Evolutionary conservation across 371 early-diverging fungal genomes (phyloP).

Genomic region (Circinella minor): DNA sequence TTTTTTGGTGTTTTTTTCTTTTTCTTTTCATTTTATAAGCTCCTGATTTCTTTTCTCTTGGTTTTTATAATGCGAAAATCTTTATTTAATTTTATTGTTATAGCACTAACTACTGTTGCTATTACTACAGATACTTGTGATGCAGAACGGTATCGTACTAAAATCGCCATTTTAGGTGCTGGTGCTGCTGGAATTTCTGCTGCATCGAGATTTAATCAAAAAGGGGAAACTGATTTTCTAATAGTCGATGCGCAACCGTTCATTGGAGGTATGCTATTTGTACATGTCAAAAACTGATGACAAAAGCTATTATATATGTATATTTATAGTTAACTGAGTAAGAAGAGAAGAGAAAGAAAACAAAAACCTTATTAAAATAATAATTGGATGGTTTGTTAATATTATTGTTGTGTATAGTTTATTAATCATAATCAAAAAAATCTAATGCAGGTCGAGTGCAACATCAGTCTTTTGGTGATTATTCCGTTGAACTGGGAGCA

Average conservation of each 20-base stretch:
- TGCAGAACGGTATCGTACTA: constrained; percentile 16
- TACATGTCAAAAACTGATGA: neutral
- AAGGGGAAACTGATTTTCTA: constrained; percentile 36
- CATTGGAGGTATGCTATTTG: constrained; percentile 35
- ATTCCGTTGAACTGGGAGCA: constrained; percentile 46
- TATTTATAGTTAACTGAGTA: neutral
- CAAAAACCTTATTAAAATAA: too few relatives aligned
- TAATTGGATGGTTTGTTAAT: too few relatives aligned
- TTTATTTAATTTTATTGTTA: neutral
- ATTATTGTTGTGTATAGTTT: too few relatives aligned
- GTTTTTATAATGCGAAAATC: neutral
- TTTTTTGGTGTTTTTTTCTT: neutral
- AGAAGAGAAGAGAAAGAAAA: too few relatives aligned
- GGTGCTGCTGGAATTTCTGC: constrained; percentile 53
- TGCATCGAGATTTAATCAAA: constrained; percentile 27
- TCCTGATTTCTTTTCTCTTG: neutral
- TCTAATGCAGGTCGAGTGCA: constrained; percentile 41
- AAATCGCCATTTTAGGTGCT: constrained; percentile 53
- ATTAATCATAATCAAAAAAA: too few relatives aligned
- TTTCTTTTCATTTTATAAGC: constrained; percentile 1
- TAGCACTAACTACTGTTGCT: neutral
- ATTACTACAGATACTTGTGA: neutral
- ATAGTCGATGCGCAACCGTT: constrained; percentile 45
- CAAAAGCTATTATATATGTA: neutral
- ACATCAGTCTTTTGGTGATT: constrained; percentile 35